Percentiles rank a stretch among this genome's conserved stretches.
Conservation (phyloP, 1,139 yeast species). For the Yamadazyma songkhlaensis region DNA sequence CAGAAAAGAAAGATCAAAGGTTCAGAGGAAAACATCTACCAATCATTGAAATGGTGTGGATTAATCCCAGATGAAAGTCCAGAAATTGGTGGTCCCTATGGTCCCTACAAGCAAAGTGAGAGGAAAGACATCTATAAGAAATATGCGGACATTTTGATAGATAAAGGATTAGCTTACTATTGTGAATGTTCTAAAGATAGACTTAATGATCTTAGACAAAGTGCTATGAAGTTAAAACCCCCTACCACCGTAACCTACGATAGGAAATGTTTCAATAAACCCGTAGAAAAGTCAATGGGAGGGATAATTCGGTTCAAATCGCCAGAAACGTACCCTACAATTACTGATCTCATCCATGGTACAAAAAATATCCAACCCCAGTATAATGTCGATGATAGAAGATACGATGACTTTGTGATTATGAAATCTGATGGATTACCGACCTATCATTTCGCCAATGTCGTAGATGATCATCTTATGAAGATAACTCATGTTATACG, state of each 20-base stretch:
- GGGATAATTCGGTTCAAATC: slow-evolving; percentile 62
- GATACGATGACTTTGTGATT: slow-evolving; percentile 88
- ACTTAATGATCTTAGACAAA: slow-evolving; percentile 58
- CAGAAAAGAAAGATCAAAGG: slow-evolving; percentile 70
- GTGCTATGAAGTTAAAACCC: slow-evolving; percentile 74
- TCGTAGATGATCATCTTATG: slow-evolving; percentile 93
- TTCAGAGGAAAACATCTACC: slow-evolving; percentile 80
- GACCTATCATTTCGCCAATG: slow-evolving; percentile 95
- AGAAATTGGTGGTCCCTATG: slow-evolving; percentile 43
- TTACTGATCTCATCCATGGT: slow-evolving; percentile 78
- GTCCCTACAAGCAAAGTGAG: slow-evolving; percentile 85
- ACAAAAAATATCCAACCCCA: slow-evolving; percentile 75
- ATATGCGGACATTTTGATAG: slow-evolving; percentile 56
- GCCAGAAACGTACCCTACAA: slow-evolving; percentile 65
- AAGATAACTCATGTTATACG: slow-evolving; percentile 88
- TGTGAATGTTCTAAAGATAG: slow-evolving; percentile 88
- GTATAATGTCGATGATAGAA: slow-evolving; percentile 59
- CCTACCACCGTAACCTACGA: slow-evolving; percentile 94
- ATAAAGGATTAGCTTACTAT: slow-evolving; percentile 72
- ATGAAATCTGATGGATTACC: slow-evolving; percentile 92
- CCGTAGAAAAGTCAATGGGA: slow-evolving; percentile 12
- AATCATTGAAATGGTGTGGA: slow-evolving; percentile 76
- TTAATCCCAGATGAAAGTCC: slow-evolving; percentile 74
- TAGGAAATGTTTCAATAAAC: slow-evolving; percentile 57
- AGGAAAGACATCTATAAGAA: slow-evolving; percentile 60